Evolutionary conservation across 2,329 filamentous ascomycete genomes (phyloP).

Genomic region (Sclerotinia trifoliorum): DNA sequence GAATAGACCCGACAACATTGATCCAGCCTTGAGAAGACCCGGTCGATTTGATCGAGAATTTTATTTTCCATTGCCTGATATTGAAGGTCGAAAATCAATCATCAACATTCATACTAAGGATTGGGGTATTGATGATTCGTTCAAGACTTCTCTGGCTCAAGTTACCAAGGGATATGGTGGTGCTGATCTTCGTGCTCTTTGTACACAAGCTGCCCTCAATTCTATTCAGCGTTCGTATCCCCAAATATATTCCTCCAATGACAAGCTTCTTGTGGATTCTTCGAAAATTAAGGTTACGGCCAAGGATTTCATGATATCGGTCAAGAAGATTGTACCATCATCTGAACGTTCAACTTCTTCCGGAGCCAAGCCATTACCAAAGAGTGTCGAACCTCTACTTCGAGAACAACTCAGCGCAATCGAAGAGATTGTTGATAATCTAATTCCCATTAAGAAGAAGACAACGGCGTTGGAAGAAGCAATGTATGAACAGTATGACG

Average conservation of each 20-base stretch:
- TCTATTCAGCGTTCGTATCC: slow-evolving; percentile 94
- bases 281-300: slow-evolving; percentile 81
- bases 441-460: slow-evolving; percentile 82
- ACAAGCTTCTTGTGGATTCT: slow-evolving; percentile 87
- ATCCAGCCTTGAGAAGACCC: slow-evolving; percentile 89
- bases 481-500: slow-evolving; percentile 82
- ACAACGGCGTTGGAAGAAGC: slow-evolving; percentile 90
- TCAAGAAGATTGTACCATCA: slow-evolving; percentile 94
- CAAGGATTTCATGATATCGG: slow-evolving; percentile 94
- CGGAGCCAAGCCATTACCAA: slow-evolving; percentile 76
- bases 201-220: slow-evolving; percentile 93
- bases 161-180: slow-evolving; percentile 95
- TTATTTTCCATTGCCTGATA: slow-evolving; percentile 90
- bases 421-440: slow-evolving; percentile 65
- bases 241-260: slow-evolving; percentile 87
- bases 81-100: slow-evolving; percentile 77
- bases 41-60: slow-evolving; percentile 97
- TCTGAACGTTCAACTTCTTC: slow-evolving; percentile 88
- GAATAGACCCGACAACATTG: slow-evolving; percentile 93
- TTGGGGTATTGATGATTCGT: slow-evolving; percentile 77
- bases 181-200: slow-evolving; percentile 89
- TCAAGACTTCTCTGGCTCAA: slow-evolving; percentile 82
- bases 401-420: slow-evolving; percentile 70
- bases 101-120: slow-evolving; percentile 93
- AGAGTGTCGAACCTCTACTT: slow-evolving; percentile 77